phyloP scores from a whole-genome alignment of 208 protist species.

The Crithidia sp. region DNA sequence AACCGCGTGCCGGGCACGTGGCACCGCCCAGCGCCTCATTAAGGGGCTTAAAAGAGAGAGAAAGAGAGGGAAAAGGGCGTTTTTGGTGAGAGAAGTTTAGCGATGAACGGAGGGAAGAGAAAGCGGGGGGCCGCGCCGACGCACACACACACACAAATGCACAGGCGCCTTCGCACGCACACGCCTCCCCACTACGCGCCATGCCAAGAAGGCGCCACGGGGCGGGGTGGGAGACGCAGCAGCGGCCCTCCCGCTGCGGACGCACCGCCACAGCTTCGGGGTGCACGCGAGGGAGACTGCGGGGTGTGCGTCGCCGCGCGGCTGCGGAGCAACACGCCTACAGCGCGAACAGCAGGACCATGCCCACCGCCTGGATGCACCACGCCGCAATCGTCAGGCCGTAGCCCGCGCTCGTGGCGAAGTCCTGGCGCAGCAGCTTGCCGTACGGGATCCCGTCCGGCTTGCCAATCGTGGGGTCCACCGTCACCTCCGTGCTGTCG shows the following conservation, averaged over 20 bases:
- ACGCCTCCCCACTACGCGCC: not conserved
- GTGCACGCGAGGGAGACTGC: too few species aligned
- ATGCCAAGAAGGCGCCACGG: not conserved
- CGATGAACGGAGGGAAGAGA: conserved; percentile 5
- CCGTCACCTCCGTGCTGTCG: conserved; percentile 10
- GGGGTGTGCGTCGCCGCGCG: not conserved
- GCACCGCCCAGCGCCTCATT: not conserved
- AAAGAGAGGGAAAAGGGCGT: conserved; percentile 8
- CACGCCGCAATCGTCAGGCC: conserved; percentile 49
- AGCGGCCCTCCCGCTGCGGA: not conserved
- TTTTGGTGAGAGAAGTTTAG: conserved; percentile 6
- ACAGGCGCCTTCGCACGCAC: not conserved
- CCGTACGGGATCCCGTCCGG: conserved; percentile 32
- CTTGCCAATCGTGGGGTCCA: conserved; percentile 22
- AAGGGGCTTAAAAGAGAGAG: conserved; percentile 1
- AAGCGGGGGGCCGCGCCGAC: not conserved
- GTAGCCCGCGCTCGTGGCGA: conserved; percentile 52
- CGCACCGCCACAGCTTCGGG: not conserved
- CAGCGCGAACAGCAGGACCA: conserved; percentile 31
- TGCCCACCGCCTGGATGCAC: conserved; percentile 45
- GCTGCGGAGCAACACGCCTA: conserved; percentile 11
- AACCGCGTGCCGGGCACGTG: not conserved
- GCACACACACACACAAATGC: not conserved
- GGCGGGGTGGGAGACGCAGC: too few species aligned
- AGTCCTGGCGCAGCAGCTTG: conserved; percentile 32